Evolutionary conservation across 208 protist species (phyloP).

Genomic region (Leishmania turanica): DNA sequence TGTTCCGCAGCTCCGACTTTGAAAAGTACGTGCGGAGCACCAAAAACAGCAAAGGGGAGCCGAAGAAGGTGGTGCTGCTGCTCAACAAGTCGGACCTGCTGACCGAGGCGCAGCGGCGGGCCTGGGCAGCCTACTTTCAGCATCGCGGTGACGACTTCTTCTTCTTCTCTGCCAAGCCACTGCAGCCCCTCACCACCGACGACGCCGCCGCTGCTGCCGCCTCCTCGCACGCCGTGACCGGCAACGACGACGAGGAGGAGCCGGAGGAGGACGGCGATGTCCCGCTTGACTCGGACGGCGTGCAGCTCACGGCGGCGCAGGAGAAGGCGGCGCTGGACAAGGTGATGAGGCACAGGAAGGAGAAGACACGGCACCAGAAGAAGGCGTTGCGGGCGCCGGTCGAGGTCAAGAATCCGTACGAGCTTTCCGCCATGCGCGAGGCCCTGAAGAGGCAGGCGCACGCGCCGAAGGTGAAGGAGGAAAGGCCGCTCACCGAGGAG

Average conservation of each 20-base stretch:
- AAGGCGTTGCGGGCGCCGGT: conserved; percentile 81
- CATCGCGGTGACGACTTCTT: conserved; percentile 78
- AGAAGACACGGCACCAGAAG: conserved; percentile 76
- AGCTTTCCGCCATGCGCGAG: conserved; percentile 59
- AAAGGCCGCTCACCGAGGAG: conserved; percentile 61
- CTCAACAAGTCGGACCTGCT: conserved; percentile 99
- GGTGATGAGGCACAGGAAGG: conserved; percentile 45
- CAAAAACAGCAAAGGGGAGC: conserved; percentile 31
- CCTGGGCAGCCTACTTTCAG: conserved; percentile 95
- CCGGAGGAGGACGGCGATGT: background rate
- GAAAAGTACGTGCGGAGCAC: conserved; percentile 89
- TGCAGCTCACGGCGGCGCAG: conserved; percentile 39
- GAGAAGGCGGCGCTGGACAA: conserved; percentile 39
- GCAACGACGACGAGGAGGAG: conserved; percentile 16
- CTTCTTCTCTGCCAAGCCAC: conserved; percentile 92
- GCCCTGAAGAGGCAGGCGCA: conserved; percentile 37
- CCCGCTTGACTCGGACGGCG: conserved; percentile 28
- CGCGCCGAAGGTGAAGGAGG: conserved; percentile 43
- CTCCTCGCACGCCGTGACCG: conserved; percentile 16
- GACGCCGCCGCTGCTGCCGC: conserved; percentile 6
- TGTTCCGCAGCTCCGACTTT: conserved; percentile 93
- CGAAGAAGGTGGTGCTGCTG: conserved; percentile 93
- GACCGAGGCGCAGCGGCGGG: conserved; percentile 88
- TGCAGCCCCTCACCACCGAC: conserved; percentile 24
- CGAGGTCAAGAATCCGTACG: conserved; percentile 75